Percentiles rank a stretch among this genome's conserved stretches.
phyloP scores from a whole-genome alignment of 208 protist genomes.

The Acanthamoeba triangularis region DNA sequence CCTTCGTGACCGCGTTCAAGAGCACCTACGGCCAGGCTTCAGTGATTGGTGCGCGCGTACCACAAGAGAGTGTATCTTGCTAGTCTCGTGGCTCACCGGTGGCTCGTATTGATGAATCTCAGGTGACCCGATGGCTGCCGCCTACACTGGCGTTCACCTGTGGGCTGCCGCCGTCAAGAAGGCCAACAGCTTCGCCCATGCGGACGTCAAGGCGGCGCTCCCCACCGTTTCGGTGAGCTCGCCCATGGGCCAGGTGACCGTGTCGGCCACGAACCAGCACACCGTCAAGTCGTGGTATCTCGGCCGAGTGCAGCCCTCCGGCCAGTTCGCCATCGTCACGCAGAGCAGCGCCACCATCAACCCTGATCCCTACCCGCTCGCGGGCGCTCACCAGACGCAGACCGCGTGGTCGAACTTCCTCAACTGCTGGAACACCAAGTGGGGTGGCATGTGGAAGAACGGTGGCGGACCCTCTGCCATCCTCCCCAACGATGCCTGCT shows the following conservation, averaged over 20 bases:
- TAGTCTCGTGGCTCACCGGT: not conserved
- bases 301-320: not conserved
- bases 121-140: conserved; percentile 55
- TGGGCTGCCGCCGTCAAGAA: conserved; percentile 19
- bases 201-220: conserved; percentile 14
- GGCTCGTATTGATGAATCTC: not conserved
- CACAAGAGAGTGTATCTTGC: too few relatives aligned
- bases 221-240: not conserved
- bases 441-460: conserved; percentile 61
- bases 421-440: conserved; percentile 53
- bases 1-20: conserved; percentile 51
- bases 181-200: conserved; percentile 24
- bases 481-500: conserved; percentile 53
- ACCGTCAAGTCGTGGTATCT: conserved; percentile 71
- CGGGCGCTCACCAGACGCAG: not conserved
- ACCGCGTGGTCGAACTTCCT: conserved; percentile 2
- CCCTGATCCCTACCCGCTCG: conserved; percentile 49
- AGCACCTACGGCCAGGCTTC: conserved; percentile 11
- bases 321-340: conserved; percentile 30
- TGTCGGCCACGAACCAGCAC: conserved; percentile 26
- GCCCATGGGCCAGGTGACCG: conserved; percentile 8
- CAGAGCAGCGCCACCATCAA: not conserved
- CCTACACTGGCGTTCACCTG: conserved; percentile 43
- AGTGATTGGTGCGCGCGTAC: not conserved
- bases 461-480: not conserved